A percentile compares a stretch with the other conserved stretches of the same genome.
phyloP scores from a whole-genome alignment of 169 alveolate genomes.

The Cryptosporidium parvum region DNA sequence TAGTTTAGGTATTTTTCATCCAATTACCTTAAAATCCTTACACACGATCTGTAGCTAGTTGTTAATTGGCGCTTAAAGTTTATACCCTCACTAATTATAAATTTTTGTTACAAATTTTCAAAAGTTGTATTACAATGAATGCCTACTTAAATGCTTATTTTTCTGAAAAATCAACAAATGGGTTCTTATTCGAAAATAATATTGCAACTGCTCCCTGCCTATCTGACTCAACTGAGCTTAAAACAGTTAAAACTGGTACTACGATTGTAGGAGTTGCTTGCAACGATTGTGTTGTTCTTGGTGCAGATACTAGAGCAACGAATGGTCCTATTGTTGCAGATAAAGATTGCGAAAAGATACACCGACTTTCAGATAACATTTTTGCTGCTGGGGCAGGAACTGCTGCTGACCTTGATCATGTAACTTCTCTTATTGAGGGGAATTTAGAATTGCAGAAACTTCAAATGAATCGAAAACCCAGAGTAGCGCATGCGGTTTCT shows the following conservation, averaged over 20 bases:
- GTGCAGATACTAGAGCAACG: slow-evolving; percentile 99
- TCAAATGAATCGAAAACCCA: slow-evolving; percentile 89
- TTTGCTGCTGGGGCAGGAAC: slow-evolving; percentile 99
- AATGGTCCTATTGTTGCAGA: slow-evolving; percentile 98
- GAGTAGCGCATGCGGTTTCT: slow-evolving; percentile 92
- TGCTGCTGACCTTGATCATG: slow-evolving; percentile 98
- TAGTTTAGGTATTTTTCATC: slow-evolving; percentile 1
- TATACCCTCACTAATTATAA: slow-evolving; percentile 36
- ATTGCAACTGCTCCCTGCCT: not conserved
- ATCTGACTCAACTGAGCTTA: not conserved
- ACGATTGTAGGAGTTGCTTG: slow-evolving; percentile 97
- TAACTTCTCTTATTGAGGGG: slow-evolving; percentile 90
- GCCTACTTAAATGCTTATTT: slow-evolving; percentile 30
- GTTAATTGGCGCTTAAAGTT: slow-evolving; percentile 20
- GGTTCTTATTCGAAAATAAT: slow-evolving; percentile 32
- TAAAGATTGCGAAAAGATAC: slow-evolving; percentile 96
- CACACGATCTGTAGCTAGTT: slow-evolving; percentile 35
- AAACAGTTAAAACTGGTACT: slow-evolving; percentile 93
- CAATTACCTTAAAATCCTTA: slow-evolving; percentile 15
- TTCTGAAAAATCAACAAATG: slow-evolving; percentile 25
- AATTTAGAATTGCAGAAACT: slow-evolving; percentile 93
- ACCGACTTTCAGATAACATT: slow-evolving; percentile 94
- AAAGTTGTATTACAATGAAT: slow-evolving; percentile 25
- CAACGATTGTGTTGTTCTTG: slow-evolving; percentile 96
- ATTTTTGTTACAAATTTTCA: not conserved